phyloP scores from a whole-genome alignment of 1,284 basidiomycete genomes.

The Puccinia coronata region DNA sequence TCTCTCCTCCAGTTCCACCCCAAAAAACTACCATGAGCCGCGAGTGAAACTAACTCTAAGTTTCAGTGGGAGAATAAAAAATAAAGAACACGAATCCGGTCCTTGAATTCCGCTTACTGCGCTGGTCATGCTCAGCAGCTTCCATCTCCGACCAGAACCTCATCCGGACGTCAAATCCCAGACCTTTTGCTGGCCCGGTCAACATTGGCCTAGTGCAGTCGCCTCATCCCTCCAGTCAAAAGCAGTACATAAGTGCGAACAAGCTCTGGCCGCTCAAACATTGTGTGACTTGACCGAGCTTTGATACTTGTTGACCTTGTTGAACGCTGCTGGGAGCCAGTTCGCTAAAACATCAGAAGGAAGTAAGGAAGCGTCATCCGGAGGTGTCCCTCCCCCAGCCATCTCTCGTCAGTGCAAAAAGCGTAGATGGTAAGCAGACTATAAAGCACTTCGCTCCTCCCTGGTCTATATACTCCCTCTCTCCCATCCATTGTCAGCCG shows the following conservation, averaged over 20 bases:
- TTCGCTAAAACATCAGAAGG: not conserved
- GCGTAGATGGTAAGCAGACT: no score
- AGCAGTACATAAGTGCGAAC: not conserved
- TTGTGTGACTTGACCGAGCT: not conserved
- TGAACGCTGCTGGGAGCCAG: not conserved
- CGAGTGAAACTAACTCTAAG: not conserved
- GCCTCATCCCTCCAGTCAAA: not conserved
- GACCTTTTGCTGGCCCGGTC: not conserved
- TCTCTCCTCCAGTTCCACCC: no score
- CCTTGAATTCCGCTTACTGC: no score
- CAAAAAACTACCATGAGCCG: not conserved
- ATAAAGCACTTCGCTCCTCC: no score
- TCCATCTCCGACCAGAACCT: conserved; percentile 1
- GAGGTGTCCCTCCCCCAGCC: no score
- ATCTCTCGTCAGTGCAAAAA: no score
- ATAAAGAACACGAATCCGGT: no score
- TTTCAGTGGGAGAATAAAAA: not conserved
- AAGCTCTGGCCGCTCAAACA: not conserved
- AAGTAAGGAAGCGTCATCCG: not conserved
- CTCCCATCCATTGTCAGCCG: not conserved
- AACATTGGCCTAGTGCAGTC: not conserved
- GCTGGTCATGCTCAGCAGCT: not conserved
- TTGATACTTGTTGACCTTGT: not conserved
- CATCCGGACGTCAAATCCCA: not conserved
- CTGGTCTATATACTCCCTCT: no score